These are phyloP conservation scores for Penicillium crustosum DNA, from an alignment of 2,329 filamentous ascomycete genomes.

Conservation along the genomic window DNA sequence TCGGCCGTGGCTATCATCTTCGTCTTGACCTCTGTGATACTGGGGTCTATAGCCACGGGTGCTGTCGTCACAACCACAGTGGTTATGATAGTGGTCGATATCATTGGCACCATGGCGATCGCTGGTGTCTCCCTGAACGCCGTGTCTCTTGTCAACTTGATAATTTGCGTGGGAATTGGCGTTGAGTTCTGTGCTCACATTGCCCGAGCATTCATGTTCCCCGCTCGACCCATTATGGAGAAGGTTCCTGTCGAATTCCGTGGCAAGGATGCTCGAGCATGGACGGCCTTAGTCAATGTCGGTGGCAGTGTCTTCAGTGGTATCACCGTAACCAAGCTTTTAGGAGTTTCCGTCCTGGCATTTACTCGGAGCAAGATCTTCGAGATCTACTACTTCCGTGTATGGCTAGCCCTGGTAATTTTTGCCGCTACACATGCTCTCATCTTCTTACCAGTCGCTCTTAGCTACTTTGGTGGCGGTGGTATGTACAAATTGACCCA, in stretches of 20 bases:
- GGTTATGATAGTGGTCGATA: constrained; percentile 89
- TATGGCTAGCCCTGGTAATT: constrained; percentile 88
- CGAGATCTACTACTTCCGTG: constrained; percentile 97
- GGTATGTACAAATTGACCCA: constrained; percentile 48
- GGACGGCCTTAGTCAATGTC: constrained; percentile 92
- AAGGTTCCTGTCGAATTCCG: constrained; percentile 74
- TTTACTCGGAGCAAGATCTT: constrained; percentile 98
- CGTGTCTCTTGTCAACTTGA: constrained; percentile 89
- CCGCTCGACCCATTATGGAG: constrained; percentile 77
- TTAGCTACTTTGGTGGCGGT: constrained; percentile 81
- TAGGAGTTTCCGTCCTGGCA: constrained; percentile 87
- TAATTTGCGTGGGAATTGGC: constrained; percentile 94
- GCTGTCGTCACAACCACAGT: constrained; percentile 82
- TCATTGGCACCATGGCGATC: constrained; percentile 91
- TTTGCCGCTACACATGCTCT: constrained; percentile 88
- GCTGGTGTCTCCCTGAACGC: constrained; percentile 89
- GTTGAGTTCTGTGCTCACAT: constrained; percentile 99
- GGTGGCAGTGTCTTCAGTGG: constrained; percentile 93
- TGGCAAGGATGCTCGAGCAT: constrained; percentile 79
- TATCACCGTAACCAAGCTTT: constrained; percentile 91
- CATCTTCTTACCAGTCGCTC: constrained; percentile 83
- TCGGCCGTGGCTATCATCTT: constrained; percentile 85
- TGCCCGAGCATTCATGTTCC: constrained; percentile 93
- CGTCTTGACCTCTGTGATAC: constrained; percentile 71
- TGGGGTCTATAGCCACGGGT: constrained; percentile 81